Percentiles rank a stretch among this genome's conserved stretches.
Conservation (phyloP, 2,329 filamentous ascomycete species). For the Cephalotrichum gorgonifer region DNA sequence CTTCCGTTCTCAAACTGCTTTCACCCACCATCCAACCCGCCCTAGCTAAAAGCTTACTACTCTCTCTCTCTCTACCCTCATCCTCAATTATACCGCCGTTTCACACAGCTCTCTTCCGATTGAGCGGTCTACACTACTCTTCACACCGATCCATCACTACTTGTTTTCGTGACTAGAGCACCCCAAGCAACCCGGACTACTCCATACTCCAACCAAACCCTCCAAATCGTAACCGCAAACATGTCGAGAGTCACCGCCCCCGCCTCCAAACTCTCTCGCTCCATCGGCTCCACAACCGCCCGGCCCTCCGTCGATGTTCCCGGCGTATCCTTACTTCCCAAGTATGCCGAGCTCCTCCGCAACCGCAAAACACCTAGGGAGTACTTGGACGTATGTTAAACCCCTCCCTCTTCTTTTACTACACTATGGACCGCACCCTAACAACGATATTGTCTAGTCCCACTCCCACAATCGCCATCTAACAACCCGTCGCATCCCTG, state of each 20-base stretch:
- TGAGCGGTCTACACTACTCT: too few relatives aligned
- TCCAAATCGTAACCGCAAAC: conserved; percentile 5
- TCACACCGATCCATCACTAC: too few relatives aligned
- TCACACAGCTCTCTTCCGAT: too few relatives aligned
- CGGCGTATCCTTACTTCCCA: conserved; percentile 30
- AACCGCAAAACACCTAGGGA: conserved; percentile 20
- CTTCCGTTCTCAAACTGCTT: not conserved
- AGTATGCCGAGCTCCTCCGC: conserved; percentile 33
- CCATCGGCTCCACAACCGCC: conserved; percentile 29
- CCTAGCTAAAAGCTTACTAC: too few relatives aligned
- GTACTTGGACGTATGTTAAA: conserved; percentile 27
- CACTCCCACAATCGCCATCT: conserved; percentile 1
- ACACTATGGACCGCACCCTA: not conserved
- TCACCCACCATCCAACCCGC: too few relatives aligned
- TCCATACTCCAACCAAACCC: not conserved
- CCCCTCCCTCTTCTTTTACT: not conserved
- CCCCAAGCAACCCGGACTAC: too few relatives aligned
- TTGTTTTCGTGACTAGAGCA: too few relatives aligned
- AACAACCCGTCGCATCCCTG: conserved; percentile 2
- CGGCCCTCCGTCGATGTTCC: conserved; percentile 22
- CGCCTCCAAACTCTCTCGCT: conserved; percentile 36
- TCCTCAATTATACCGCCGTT: too few relatives aligned
- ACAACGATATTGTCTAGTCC: not conserved
- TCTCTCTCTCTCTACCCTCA: too few relatives aligned
- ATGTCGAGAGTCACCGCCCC: conserved; percentile 42